A percentile compares a stretch with the other conserved stretches of the same genome.
Conservation (phyloP, 805 yeast species). For the fission yeast (Schizosaccharomyces pombe) region DNA sequence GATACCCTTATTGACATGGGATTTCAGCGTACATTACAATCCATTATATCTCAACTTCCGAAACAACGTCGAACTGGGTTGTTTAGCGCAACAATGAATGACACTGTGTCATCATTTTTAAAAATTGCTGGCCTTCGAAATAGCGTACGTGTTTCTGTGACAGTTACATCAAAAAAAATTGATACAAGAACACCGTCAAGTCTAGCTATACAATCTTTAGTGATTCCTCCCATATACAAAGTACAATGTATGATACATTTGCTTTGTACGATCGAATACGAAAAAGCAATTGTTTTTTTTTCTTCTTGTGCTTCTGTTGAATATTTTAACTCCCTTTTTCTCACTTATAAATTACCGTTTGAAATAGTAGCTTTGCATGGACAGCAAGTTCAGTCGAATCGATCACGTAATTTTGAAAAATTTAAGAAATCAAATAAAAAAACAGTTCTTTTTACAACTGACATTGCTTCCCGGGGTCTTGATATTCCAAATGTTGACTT, state of each 20-base stretch:
- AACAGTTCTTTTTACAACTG: conserved; percentile 65
- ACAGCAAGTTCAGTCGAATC: conserved; percentile 55
- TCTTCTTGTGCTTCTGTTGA: conserved; percentile 77
- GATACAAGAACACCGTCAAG: conserved; percentile 32
- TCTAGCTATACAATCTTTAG: conserved; percentile 36
- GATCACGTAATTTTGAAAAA: conserved; percentile 43
- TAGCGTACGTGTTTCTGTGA: conserved; percentile 45
- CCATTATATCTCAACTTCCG: conserved; percentile 55
- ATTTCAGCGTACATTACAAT: conserved; percentile 59
- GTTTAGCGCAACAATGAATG: conserved; percentile 70
- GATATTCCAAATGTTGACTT: conserved; percentile 88
- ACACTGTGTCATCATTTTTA: conserved; percentile 57
- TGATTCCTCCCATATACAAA: conserved; percentile 37
- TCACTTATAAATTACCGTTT: conserved; percentile 7
- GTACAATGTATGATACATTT: conserved; percentile 33
- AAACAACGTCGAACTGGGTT: conserved; percentile 60
- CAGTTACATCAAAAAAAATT: conserved; percentile 11
- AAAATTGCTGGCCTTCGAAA: conserved; percentile 67
- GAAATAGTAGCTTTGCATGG: conserved; percentile 65
- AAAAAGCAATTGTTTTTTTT: conserved; percentile 71
- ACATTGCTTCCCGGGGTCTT: conserved; percentile 94
- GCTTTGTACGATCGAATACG: conserved; percentile 31
- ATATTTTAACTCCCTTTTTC: conserved; percentile 34
- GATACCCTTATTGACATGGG: conserved; percentile 89
- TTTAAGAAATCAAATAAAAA: conserved; percentile 29